Percentiles rank a stretch among this genome's conserved stretches.
Conservation (phyloP, 2,329 filamentous ascomycete genomes). For the Harringtonia aguacate region DNA sequence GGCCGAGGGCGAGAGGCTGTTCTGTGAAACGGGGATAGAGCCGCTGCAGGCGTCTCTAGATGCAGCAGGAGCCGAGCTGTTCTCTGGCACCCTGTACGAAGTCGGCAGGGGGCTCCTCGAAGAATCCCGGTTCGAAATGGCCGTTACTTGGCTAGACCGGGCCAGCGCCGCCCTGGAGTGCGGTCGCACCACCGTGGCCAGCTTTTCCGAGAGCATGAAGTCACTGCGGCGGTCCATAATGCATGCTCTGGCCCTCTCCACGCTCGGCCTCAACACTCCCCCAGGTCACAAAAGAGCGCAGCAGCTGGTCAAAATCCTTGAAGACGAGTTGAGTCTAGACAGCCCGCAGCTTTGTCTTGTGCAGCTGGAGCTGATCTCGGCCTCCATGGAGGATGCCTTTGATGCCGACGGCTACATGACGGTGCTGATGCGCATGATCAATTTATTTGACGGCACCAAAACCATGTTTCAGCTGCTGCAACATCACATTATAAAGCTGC, state of each 20-base stretch:
- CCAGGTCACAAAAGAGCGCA: conserved; percentile 40
- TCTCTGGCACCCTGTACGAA: conserved; percentile 59
- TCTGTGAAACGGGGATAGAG: conserved; percentile 38
- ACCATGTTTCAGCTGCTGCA: conserved; percentile 55
- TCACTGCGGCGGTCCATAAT: conserved; percentile 58
- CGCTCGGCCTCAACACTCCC: conserved; percentile 34
- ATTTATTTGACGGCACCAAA: conserved; percentile 38
- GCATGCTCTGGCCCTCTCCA: conserved; percentile 48
- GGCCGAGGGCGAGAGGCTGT: conserved; percentile 73
- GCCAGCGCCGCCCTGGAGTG: conserved; percentile 48
- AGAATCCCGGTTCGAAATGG: conserved; percentile 40
- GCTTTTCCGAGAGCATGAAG: neutral
- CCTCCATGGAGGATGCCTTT: conserved; percentile 33
- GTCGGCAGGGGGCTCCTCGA: conserved; percentile 53
- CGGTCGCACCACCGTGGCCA: neutral
- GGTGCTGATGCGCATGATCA: conserved; percentile 52
- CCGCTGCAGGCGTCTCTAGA: conserved; percentile 29
- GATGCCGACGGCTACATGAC: conserved; percentile 35
- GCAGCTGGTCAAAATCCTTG: conserved; percentile 48
- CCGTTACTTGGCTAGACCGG: conserved; percentile 64
- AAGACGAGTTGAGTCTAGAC: conserved; percentile 46
- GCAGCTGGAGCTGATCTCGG: conserved; percentile 54
- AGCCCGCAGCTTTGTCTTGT: conserved; percentile 57
- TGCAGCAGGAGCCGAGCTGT: conserved; percentile 41
- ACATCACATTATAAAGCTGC: conserved; percentile 56